phyloP scores from a whole-genome alignment of 192 early-diverging fungal species.

The Backusella morwellensis region DNA sequence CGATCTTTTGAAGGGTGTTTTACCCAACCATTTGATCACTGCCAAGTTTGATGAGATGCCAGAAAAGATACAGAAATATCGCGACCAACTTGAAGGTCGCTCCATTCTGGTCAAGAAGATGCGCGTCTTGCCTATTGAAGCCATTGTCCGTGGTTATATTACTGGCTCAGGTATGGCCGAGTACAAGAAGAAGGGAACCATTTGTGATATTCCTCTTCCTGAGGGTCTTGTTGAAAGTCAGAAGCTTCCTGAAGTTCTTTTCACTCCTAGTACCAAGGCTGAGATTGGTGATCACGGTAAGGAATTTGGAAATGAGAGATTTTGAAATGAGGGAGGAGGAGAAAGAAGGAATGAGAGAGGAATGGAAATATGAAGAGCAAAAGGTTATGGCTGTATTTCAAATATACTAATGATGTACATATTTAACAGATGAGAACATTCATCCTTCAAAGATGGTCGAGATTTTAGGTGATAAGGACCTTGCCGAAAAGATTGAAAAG shows the following conservation, averaged over 20 bases:
- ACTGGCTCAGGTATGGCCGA: constrained; percentile 95
- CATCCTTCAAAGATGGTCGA: constrained; percentile 86
- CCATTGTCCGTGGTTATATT: constrained; percentile 98
- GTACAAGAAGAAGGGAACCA: constrained; percentile 88
- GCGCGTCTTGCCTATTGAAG: constrained; percentile 92
- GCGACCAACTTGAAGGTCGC: constrained; percentile 83
- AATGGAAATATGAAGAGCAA: background rate
- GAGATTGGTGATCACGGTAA: constrained; percentile 94
- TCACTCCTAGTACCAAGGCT: constrained; percentile 98
- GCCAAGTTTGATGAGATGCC: constrained; percentile 94
- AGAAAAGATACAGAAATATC: constrained; percentile 80
- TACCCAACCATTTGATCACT: constrained; percentile 97
- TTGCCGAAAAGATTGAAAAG: constrained; percentile 73
- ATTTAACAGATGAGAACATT: constrained; percentile 88
- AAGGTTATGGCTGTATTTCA: background rate
- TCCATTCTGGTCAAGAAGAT: constrained; percentile 91
- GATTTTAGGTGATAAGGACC: constrained; percentile 76
- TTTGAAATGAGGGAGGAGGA: background rate
- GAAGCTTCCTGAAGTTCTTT: constrained; percentile 78
- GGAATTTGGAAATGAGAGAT: background rate
- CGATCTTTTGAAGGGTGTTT: constrained; percentile 76
- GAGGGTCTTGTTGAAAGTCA: constrained; percentile 80
- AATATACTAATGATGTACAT: background rate
- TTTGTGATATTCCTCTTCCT: constrained; percentile 91
- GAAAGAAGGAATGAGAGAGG: background rate